These are phyloP conservation scores for Paramecium bursaria DNA, from an alignment of 73 alveolate species.

Conservation along the genomic window DNA sequence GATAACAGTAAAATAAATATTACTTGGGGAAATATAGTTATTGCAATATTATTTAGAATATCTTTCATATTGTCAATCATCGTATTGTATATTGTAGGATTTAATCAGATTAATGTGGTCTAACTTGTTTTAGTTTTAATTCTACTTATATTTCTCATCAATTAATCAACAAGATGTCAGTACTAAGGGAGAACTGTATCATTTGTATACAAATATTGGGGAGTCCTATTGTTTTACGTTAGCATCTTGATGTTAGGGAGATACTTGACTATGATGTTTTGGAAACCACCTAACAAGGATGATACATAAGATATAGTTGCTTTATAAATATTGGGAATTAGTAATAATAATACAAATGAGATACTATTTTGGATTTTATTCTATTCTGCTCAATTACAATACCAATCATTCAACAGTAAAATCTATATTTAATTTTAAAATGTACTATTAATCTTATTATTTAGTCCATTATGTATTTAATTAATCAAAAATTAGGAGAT, in stretches of 20 bases:
- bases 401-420: slow-evolving; percentile 1
- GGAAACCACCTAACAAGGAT: not conserved
- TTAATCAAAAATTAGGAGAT: too few relatives aligned
- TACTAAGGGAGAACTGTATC: not conserved
- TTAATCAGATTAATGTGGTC: slow-evolving; percentile 24
- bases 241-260: not conserved
- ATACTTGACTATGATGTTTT: slow-evolving; percentile 16
- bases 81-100: slow-evolving; percentile 47
- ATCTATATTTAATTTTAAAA: slow-evolving; percentile 5
- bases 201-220: slow-evolving; percentile 37
- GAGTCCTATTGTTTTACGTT: not conserved
- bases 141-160: slow-evolving; percentile 28
- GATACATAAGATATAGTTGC: too few relatives aligned
- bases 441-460: not conserved
- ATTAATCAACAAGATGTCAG: not conserved
- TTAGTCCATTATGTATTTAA: too few relatives aligned
- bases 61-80: not conserved
- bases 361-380: slow-evolving; percentile 18
- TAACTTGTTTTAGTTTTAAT: not conserved
- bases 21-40: not conserved
- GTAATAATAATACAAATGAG: not conserved
- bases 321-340: slow-evolving; percentile 24
- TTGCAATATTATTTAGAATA: slow-evolving; percentile 8
- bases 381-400: not conserved
- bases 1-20: not conserved